Percentiles rank a stretch among this genome's conserved stretches.
phyloP scores from a whole-genome alignment of 2,329 filamentous ascomycete species.

The Simplicillium sp. region DNA sequence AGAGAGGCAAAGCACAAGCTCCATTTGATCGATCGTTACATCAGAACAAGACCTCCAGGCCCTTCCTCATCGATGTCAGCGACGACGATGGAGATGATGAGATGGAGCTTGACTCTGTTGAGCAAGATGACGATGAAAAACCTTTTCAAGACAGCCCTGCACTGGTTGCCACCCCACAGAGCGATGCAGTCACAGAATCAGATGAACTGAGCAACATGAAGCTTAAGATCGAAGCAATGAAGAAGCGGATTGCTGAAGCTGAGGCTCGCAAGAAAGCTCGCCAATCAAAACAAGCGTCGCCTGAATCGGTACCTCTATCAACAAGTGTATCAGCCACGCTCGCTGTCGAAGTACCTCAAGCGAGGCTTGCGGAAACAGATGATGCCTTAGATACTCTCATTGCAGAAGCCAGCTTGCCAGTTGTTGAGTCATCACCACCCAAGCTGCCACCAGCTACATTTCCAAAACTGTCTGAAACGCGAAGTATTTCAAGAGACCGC shows the following conservation, averaged over 20 bases:
- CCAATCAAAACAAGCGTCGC: slow-evolving; percentile 19
- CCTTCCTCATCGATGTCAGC: slow-evolving; percentile 76
- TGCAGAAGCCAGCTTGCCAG: no score
- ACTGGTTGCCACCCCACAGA: slow-evolving; percentile 26
- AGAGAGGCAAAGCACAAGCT: background rate
- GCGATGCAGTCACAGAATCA: slow-evolving; percentile 17
- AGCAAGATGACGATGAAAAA: slow-evolving; percentile 33
- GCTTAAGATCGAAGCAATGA: slow-evolving; percentile 51
- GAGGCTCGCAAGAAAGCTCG: slow-evolving; percentile 44
- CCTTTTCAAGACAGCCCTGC: slow-evolving; percentile 31
- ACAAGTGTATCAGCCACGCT: no score
- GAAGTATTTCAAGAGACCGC: no score
- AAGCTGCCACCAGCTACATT: no score
- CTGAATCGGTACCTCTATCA: slow-evolving; percentile 13
- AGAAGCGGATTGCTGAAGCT: slow-evolving; percentile 46
- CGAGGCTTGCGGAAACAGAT: no score
- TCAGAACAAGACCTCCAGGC: slow-evolving; percentile 46
- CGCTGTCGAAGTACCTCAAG: no score
- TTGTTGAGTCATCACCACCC: no score
- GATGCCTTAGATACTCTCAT: no score
- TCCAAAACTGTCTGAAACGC: slow-evolving; percentile 7
- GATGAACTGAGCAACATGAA: slow-evolving; percentile 41
- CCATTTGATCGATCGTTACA: slow-evolving; percentile 52
- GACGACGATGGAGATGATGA: slow-evolving; percentile 60
- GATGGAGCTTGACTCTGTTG: slow-evolving; percentile 55